phyloP scores from a whole-genome alignment of 2,329 filamentous ascomycete genomes.

The Sclerotinia sclerotiorum region DNA sequence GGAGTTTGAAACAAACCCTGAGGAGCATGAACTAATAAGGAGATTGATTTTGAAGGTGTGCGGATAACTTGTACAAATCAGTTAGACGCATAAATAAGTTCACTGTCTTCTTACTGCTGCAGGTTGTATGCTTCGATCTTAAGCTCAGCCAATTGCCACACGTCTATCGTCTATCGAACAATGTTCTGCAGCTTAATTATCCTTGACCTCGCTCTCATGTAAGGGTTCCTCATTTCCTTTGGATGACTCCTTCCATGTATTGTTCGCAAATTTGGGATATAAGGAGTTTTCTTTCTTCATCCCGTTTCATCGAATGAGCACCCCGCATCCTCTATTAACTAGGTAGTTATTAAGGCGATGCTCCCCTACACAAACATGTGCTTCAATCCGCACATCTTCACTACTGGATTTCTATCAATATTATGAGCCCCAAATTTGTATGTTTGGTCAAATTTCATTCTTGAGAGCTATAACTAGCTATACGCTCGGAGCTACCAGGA shows the following conservation, averaged over 20 bases:
- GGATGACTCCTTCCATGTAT: background rate
- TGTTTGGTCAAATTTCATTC: background rate
- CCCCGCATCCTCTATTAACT: background rate
- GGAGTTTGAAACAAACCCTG: too few relatives aligned
- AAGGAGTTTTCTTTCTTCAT: background rate
- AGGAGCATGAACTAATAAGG: too few relatives aligned
- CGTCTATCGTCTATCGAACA: background rate
- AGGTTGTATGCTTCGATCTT: too few relatives aligned
- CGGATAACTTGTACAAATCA: too few relatives aligned
- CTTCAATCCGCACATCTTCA: background rate
- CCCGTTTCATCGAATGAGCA: too few relatives aligned
- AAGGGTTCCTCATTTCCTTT: background rate
- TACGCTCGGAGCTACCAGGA: background rate
- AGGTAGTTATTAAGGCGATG: background rate
- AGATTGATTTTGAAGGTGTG: too few relatives aligned
- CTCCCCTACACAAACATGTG: background rate
- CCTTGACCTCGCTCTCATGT: background rate
- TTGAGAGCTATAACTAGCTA: background rate
- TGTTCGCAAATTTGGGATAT: background rate
- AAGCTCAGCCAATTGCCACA: too few relatives aligned
- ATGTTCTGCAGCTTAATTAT: background rate
- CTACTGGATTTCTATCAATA: background rate
- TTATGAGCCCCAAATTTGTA: background rate
- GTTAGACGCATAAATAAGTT: too few relatives aligned
- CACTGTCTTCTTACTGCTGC: too few relatives aligned